phyloP scores from a whole-genome alignment of 768 basidiomycete genomes.

The Dioszegia hungarica region DNA sequence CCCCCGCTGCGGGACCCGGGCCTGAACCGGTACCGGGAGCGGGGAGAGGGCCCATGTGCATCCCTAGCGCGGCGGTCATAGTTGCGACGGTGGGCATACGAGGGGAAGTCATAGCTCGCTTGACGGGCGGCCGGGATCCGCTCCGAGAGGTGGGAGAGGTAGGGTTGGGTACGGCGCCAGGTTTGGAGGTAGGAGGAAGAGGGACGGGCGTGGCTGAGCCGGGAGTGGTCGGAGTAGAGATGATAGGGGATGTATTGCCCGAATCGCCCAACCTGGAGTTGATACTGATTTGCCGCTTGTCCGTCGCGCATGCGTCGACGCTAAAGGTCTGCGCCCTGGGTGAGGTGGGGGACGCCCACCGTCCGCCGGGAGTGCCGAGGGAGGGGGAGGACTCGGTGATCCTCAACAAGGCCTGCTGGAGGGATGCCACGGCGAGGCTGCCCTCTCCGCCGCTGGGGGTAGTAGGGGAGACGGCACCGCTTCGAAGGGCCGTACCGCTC shows the following conservation, averaged over 20 bases:
- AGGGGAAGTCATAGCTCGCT: not conserved
- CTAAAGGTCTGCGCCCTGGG: not conserved
- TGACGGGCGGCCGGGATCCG: not conserved
- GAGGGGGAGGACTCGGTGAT: not conserved
- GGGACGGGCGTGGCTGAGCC: not conserved
- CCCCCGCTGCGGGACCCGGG: too few species aligned
- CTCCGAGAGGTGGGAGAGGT: not conserved
- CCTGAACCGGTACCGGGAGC: too few species aligned
- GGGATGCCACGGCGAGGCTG: conserved; percentile 3
- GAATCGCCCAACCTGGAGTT: not conserved
- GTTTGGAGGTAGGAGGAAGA: not conserved
- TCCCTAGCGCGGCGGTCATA: too few species aligned
- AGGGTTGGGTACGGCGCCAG: not conserved
- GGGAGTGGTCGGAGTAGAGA: not conserved
- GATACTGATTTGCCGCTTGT: not conserved
- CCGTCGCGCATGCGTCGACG: too few species aligned
- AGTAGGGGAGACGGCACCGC: not conserved
- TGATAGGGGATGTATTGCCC: not conserved
- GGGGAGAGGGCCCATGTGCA: too few species aligned
- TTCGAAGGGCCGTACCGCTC: not conserved
- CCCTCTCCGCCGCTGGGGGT: not conserved
- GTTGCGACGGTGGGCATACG: not conserved
- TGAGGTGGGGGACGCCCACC: not conserved
- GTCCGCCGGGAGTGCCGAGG: not conserved
- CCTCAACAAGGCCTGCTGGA: conserved; percentile 1